Evolutionary conservation across 192 early-diverging fungal genomes (phyloP), one percentile per base, ranked within the genome.

Genomic region (Coemansia sp.): DNA sequence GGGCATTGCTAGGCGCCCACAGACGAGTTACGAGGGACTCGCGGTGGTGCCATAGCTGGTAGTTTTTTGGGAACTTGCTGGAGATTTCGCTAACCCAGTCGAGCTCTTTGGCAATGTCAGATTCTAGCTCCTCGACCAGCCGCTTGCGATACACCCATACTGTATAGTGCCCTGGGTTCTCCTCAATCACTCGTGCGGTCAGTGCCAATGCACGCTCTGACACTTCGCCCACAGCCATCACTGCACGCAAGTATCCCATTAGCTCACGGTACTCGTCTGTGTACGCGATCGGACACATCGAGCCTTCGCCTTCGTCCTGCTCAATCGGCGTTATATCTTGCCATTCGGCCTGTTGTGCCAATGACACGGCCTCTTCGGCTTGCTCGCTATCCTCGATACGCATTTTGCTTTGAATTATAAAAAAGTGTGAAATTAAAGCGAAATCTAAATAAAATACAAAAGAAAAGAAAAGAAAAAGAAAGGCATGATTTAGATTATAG

Each of bases 111-210:
- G 72, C 54, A 21, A 96, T 65, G 74, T 93, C 85, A 12, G 81
- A 56, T 27, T 85, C 61, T 38, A 97, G 75, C 24, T 87, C 84
- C 56, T 88, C 72, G 23, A 99, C 71, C 12, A 90, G 77, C 27
- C 90, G 84, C 63, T 92, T 91, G 57, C 97, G 92, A 66, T 93
- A 96, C 54, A 92, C 83, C 97, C 98, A 99, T 14, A 93, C 87
- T 24, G 92, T 94, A 73, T 98, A 99, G 84, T 98, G 95, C 1
- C 90, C 89, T 8, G 98, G 91, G 73, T 95, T 97, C 54, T 87
- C 63, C 21, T 86, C 69, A 54, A 99, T 88, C 51, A 97, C 92
- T 27, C 83, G 80, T 56, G 80, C 79, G 1, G 94, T 96, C 54
- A 99, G 79, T 7, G 88, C 78, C 52, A 97, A 83, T 14, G 90